These are phyloP conservation scores for Manihot esculenta DNA, from an alignment of 441 rosid species.

Conservation along the genomic window DNA sequence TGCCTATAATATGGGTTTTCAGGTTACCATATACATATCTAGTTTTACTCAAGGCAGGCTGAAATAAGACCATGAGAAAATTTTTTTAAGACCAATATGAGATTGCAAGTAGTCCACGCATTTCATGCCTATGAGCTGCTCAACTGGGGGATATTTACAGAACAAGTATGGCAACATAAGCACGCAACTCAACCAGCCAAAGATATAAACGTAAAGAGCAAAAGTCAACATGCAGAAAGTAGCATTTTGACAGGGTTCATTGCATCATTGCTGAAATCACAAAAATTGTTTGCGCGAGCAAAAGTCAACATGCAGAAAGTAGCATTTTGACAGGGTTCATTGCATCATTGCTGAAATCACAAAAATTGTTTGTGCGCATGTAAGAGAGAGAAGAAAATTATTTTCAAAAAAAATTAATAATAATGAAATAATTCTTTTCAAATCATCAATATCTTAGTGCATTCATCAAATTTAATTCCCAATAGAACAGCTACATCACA, in stretches of 20 bases:
- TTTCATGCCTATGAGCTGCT: neutral
- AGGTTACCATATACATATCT: too few species aligned
- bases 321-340: neutral
- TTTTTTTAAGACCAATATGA: neutral
- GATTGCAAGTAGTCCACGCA: slow-evolving; percentile 9
- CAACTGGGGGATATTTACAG: neutral
- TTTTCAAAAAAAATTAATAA: neutral
- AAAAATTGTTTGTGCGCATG: too few species aligned
- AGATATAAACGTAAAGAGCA: neutral
- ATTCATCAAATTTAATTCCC: neutral
- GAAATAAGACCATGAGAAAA: neutral
- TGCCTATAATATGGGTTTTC: neutral
- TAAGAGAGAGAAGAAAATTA: too few species aligned
- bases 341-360: neutral
- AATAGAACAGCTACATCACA: neutral
- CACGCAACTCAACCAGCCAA: neutral
- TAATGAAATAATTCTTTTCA: neutral
- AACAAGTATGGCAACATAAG: neutral
- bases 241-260: neutral
- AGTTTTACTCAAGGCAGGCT: neutral
- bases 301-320: neutral
- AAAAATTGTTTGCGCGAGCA: too few species aligned
- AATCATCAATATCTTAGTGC: neutral
- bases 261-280: neutral
- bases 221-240: neutral